These are phyloP conservation scores for Penicillium crustosum DNA, from an alignment of 2,329 filamentous ascomycete species.

Conservation along the genomic window DNA sequence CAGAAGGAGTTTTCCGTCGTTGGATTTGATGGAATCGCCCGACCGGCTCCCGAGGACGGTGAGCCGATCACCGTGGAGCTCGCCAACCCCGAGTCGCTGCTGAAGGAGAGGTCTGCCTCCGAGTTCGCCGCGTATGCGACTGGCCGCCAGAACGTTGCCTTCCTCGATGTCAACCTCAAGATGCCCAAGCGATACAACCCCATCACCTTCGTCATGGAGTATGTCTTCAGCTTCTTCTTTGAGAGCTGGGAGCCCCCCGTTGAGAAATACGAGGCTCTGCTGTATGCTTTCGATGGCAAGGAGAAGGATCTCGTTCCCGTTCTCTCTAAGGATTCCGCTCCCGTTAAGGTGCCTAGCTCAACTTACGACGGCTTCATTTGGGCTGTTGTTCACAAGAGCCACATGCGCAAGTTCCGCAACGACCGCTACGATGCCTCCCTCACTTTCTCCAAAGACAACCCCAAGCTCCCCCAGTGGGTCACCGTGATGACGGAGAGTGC, in stretches of 20 bases:
- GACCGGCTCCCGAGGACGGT: slow-evolving; percentile 48
- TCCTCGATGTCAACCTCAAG: slow-evolving; percentile 79
- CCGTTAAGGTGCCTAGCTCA: slow-evolving; percentile 52
- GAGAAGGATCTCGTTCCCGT: slow-evolving; percentile 75
- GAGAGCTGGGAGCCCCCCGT: slow-evolving; percentile 69
- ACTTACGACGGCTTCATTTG: slow-evolving; percentile 89
- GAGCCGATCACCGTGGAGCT: slow-evolving; percentile 40
- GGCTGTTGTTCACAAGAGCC: slow-evolving; percentile 91
- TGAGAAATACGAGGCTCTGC: slow-evolving; percentile 73
- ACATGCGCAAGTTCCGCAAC: slow-evolving; percentile 85
- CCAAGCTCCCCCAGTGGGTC: slow-evolving; percentile 84
- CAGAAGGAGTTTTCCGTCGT: slow-evolving; percentile 82
- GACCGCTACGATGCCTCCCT: slow-evolving; percentile 93
- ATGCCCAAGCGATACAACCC: slow-evolving; percentile 89
- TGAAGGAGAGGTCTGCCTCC: slow-evolving; percentile 84
- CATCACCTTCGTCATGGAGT: slow-evolving; percentile 64
- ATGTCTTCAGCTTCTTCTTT: slow-evolving; percentile 70
- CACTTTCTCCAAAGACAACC: slow-evolving; percentile 87
- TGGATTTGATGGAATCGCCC: slow-evolving; percentile 66
- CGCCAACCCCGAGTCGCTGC: slow-evolving; percentile 56
- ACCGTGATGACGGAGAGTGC: slow-evolving; percentile 97
- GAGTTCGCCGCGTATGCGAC: slow-evolving; percentile 87
- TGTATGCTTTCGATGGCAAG: slow-evolving; percentile 90
- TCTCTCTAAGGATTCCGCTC: slow-evolving; percentile 62
- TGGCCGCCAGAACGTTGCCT: slow-evolving; percentile 89